These are phyloP conservation scores for Aspergillus eucalypticola DNA, from an alignment of 2,329 filamentous ascomycete species.

Conservation along the genomic window DNA sequence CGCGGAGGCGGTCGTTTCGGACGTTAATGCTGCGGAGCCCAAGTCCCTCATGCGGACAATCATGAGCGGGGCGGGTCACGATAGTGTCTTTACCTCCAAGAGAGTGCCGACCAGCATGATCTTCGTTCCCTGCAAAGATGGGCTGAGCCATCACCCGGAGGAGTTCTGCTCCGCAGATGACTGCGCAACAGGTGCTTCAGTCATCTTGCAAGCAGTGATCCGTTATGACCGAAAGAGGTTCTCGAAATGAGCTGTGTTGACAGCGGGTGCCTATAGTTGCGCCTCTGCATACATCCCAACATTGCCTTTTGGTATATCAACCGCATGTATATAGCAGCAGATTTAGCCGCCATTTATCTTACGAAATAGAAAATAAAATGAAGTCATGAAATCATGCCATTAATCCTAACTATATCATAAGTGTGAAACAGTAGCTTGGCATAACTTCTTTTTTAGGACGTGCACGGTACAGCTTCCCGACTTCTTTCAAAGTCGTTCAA, in stretches of 20 bases:
- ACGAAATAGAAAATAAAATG: not conserved
- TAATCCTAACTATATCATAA: slow-evolving; percentile 33
- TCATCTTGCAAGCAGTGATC: slow-evolving; percentile 38
- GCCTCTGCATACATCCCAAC: not conserved
- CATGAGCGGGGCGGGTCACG: slow-evolving; percentile 66
- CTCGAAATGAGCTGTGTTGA: slow-evolving; percentile 9
- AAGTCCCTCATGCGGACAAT: slow-evolving; percentile 53
- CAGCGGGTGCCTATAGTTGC: not conserved
- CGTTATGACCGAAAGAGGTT: slow-evolving; percentile 47
- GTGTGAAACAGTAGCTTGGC: slow-evolving; percentile 24
- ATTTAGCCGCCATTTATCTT: not conserved
- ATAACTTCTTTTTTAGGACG: slow-evolving; percentile 28
- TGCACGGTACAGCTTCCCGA: slow-evolving; percentile 29
- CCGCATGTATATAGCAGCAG: too few relatives aligned
- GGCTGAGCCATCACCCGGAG: slow-evolving; percentile 64
- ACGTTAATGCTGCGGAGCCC: slow-evolving; percentile 40
- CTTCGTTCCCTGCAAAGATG: slow-evolving; percentile 64
- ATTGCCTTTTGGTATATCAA: too few relatives aligned
- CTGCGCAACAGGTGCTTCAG: slow-evolving; percentile 56
- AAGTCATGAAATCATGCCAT: slow-evolving; percentile 35
- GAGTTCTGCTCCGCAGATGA: slow-evolving; percentile 64
- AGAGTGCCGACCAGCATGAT: slow-evolving; percentile 66
- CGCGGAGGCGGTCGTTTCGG: slow-evolving; percentile 59
- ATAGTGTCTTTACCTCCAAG: slow-evolving; percentile 63
- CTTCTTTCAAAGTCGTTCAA: slow-evolving; percentile 28